These are phyloP conservation scores for Candida ponderosae DNA, from an alignment of 805 yeast genomes.

Conservation along the genomic window DNA sequence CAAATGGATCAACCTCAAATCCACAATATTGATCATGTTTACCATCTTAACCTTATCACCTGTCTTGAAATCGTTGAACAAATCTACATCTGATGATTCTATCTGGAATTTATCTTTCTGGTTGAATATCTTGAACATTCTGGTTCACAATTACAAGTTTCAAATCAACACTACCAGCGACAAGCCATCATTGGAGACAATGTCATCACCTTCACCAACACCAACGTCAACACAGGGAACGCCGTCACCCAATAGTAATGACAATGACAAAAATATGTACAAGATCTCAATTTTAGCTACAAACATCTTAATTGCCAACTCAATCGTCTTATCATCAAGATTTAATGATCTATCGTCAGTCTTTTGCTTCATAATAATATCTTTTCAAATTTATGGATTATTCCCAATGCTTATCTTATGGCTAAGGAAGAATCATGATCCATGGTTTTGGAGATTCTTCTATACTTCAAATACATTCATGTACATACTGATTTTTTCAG, in stretches of 20 bases:
- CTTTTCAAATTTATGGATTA: constrained; percentile 63
- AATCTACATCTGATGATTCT: constrained; percentile 86
- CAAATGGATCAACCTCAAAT: constrained; percentile 36
- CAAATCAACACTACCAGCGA: constrained; percentile 1
- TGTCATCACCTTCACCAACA: neutral
- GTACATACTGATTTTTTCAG: constrained; percentile 23
- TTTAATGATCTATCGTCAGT: constrained; percentile 66
- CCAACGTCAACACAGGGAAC: neutral
- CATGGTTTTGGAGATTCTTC: constrained; percentile 6
- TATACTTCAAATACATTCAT: constrained; percentile 14
- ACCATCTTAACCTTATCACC: constrained; percentile 79
- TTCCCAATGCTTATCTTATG: constrained; percentile 64
- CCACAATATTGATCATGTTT: constrained; percentile 61
- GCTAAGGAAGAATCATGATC: constrained; percentile 33
- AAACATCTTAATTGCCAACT: constrained; percentile 76
- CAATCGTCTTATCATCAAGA: constrained; percentile 87
- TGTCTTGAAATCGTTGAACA: constrained; percentile 78
- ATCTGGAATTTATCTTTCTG: constrained; percentile 89
- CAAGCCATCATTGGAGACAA: too few relatives aligned
- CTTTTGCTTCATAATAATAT: constrained; percentile 72
- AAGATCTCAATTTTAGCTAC: constrained; percentile 56
- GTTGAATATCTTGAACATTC: constrained; percentile 57
- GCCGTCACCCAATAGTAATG: neutral
- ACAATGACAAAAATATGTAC: constrained; percentile 6
- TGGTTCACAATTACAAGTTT: neutral